Base-by-base conservation (phyloP, 305 asterid genomes). In the Ajuga reptans region DNA sequence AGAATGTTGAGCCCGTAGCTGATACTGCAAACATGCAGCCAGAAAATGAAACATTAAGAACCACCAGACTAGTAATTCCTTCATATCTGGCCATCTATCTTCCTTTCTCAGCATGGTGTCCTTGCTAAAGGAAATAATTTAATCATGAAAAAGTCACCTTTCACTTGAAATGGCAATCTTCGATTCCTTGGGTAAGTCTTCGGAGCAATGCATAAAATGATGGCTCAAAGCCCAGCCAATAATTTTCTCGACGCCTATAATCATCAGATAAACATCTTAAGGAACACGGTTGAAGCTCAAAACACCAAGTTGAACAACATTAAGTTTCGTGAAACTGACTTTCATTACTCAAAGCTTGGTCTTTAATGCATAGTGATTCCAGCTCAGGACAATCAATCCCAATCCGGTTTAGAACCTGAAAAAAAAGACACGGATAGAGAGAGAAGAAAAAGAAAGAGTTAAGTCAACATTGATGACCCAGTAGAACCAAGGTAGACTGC, bases 161-260 rank as follows among this genome's bases (percentile, higher is more conserved):
- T 86, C 91, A 52, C 82, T 83, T 72, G 86, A 85, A 73, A 91
- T 80, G 46, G 68, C 66, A 55, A 81, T 85, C 80, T 89, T 87
- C 9, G 79, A 50, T 36, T 89, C 87, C 77, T 83, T 75, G 71
- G 46, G 62, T 17, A 71, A 37, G 68, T 75, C 76, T 72, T 83
- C 89, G 10, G 86, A 80, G 73, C 64, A 75, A 60, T 80, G 85
- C 97, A 89, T 89, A 60, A 83, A 83, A 78, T 84, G 97, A 80
- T 91, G 89, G 79, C 92, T 87, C 71, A 87, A 64, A 71, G 90
- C 93, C 95, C 95, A 89, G 75, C 97, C 97, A 50, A 87, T 80
- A 55, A 81, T 80, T 70, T 89, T 87, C 61, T 89, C 97, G 49
- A 82, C 85, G 53, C 84, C 97, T 91, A 72, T 67, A 66, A 82